phyloP scores from a whole-genome alignment of 352 stramenopile genomes.

The Pythium phragmiticola region DNA sequence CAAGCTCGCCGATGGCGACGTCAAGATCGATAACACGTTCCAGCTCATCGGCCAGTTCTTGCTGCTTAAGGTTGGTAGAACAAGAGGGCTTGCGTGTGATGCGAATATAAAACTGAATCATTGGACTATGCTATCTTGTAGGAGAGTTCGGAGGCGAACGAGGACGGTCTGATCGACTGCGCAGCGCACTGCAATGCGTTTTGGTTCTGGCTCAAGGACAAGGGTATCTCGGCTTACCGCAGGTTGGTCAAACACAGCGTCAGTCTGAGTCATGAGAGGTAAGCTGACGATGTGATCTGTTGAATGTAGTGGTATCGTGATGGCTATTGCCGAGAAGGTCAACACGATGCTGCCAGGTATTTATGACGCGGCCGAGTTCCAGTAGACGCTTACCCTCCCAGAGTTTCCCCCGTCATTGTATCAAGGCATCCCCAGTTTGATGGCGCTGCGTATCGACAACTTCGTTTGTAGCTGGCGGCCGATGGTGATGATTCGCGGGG shows the following conservation, averaged over 20 bases:
- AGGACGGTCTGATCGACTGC: constrained; percentile 89
- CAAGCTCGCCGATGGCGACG: constrained; percentile 83
- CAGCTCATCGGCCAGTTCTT: constrained; percentile 96
- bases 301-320: constrained; percentile 91
- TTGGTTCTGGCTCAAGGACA: constrained; percentile 95
- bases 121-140: constrained; percentile 42
- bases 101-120: background rate
- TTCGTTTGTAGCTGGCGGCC: background rate
- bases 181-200: constrained; percentile 96
- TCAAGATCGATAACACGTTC: constrained; percentile 96
- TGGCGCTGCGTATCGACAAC: background rate
- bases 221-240: constrained; percentile 94
- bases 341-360: constrained; percentile 97
- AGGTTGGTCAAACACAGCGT: constrained; percentile 34
- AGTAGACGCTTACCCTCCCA: constrained; percentile 51
- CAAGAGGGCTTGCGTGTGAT: background rate
- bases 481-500: background rate
- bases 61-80: constrained; percentile 67
- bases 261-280: background rate
- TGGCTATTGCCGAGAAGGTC: constrained; percentile 96
- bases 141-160: constrained; percentile 83
- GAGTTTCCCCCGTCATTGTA: background rate
- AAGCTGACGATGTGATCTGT: constrained; percentile 1
- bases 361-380: constrained; percentile 94
- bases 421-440: background rate